A percentile compares a stretch with the other conserved stretches of the same genome.
Conservation (phyloP, 2,329 filamentous ascomycete species). For the Penicillium sp. region DNA sequence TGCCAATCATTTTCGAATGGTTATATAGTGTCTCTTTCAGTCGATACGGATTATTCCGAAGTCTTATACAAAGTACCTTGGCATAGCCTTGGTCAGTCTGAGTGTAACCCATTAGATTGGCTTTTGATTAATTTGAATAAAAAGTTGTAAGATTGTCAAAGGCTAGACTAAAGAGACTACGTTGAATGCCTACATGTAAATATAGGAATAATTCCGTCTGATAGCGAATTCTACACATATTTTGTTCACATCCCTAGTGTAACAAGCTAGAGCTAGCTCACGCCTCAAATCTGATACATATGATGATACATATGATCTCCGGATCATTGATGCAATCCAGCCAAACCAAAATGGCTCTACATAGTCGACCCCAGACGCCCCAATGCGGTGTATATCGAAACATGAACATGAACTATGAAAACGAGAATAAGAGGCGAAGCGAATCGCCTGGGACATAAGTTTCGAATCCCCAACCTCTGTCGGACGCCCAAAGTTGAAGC, state of each 20-base stretch:
- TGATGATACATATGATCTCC: slow-evolving; percentile 26
- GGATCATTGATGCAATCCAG: slow-evolving; percentile 28
- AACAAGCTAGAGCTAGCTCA: slow-evolving; percentile 3
- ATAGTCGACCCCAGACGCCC: slow-evolving; percentile 39
- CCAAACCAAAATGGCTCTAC: slow-evolving; percentile 27
- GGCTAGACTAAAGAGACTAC: not conserved
- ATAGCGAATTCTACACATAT: slow-evolving; percentile 21
- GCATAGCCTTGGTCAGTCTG: not conserved
- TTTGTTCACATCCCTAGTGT: slow-evolving; percentile 24
- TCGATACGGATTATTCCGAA: slow-evolving; percentile 1
- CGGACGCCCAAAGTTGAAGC: slow-evolving; percentile 16
- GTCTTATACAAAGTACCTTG: not conserved
- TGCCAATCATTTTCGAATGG: not conserved
- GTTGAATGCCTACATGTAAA: not conserved
- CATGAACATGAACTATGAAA: slow-evolving; percentile 24
- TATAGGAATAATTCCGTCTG: not conserved
- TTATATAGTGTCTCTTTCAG: not conserved
- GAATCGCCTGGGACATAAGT: slow-evolving; percentile 18
- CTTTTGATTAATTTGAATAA: not conserved
- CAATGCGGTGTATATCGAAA: slow-evolving; percentile 38
- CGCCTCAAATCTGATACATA: slow-evolving; percentile 12
- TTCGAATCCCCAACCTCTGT: slow-evolving; percentile 3
- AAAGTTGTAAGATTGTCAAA: not conserved
- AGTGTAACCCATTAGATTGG: not conserved
- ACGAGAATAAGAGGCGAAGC: slow-evolving; percentile 14